phyloP scores from a whole-genome alignment of 257 asterid genomes.

The Paraleonurus japonicus region DNA sequence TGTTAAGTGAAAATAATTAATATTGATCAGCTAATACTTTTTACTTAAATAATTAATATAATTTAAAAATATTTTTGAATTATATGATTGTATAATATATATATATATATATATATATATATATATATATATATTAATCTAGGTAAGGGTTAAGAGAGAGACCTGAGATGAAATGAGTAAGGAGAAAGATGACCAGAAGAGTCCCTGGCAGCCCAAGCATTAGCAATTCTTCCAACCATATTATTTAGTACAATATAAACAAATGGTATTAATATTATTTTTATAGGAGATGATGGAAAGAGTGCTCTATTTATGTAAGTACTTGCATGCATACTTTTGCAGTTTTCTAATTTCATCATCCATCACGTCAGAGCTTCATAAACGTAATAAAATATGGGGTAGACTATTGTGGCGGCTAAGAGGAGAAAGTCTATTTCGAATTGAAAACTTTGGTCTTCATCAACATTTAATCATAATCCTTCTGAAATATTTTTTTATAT shows the following conservation, averaged over 20 bases:
- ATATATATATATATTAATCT: too few relatives aligned
- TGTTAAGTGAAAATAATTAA: too few relatives aligned
- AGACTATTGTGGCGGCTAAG: conserved; percentile 1
- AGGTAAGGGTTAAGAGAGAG: not conserved
- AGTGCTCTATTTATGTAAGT: not conserved
- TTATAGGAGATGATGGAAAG: not conserved
- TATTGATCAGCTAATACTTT: too few relatives aligned
- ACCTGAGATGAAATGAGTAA: conserved; percentile 51
- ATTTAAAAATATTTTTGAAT: too few relatives aligned
- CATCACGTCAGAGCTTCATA: conserved; percentile 5
- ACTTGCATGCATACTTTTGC: not conserved
- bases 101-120: too few relatives aligned
- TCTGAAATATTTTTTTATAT: too few relatives aligned
- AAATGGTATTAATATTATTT: not conserved
- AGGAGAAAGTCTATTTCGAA: not conserved
- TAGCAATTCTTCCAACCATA: conserved; percentile 39
- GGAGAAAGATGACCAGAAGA: conserved; percentile 42
- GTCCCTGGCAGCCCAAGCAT: conserved; percentile 43
- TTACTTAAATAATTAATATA: too few relatives aligned
- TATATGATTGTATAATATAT: too few relatives aligned
- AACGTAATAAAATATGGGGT: not conserved
- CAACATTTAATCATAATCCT: not conserved
- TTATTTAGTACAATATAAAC: not conserved
- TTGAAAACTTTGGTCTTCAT: not conserved
- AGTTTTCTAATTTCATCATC: conserved; percentile 16